phyloP scores from a whole-genome alignment of 1,284 basidiomycete species.

The Cryptococcus maquisensis region DNA sequence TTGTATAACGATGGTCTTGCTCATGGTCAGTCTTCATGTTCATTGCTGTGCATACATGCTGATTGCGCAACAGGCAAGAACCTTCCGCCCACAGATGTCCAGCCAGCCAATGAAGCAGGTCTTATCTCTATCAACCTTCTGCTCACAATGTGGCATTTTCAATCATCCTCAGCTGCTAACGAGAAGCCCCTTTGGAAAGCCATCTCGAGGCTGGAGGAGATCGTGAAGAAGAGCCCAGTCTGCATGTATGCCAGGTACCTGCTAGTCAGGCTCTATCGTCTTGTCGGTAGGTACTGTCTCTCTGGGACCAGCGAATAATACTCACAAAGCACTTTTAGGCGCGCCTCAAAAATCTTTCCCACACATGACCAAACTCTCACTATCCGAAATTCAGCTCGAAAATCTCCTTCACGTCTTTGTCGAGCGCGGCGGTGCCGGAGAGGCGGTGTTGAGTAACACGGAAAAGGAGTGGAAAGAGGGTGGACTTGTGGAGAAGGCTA shows the following conservation, averaged over 20 bases:
- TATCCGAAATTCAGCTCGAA: constrained; percentile 40
- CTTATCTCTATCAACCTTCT: constrained; percentile 28
- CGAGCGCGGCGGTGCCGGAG: constrained; percentile 27
- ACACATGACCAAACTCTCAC: constrained; percentile 19
- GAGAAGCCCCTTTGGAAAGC: constrained; percentile 18
- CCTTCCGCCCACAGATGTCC: constrained; percentile 36
- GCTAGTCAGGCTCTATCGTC: constrained; percentile 31
- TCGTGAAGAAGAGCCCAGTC: constrained; percentile 23
- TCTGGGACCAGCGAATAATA: not conserved
- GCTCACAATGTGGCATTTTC: constrained; percentile 23
- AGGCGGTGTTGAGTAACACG: constrained; percentile 15
- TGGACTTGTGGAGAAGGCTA: not conserved
- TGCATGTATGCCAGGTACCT: constrained; percentile 26
- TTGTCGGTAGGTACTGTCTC: constrained; percentile 21
- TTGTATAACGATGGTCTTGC: constrained; percentile 28
- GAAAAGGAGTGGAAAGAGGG: not conserved
- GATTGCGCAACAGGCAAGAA: constrained; percentile 17
- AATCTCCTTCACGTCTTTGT: constrained; percentile 29
- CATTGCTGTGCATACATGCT: not conserved
- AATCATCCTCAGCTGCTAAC: constrained; percentile 9
- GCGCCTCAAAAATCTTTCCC: constrained; percentile 16
- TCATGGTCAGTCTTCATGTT: constrained; percentile 24
- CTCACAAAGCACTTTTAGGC: constrained; percentile 7
- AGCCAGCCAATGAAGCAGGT: constrained; percentile 35
- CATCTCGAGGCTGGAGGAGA: constrained; percentile 21